A percentile compares a stretch with the other conserved stretches of the same genome.
Evolutionary conservation across 148 eudicot genomes (phyloP).

Genomic region (Camellia sinensis): DNA sequence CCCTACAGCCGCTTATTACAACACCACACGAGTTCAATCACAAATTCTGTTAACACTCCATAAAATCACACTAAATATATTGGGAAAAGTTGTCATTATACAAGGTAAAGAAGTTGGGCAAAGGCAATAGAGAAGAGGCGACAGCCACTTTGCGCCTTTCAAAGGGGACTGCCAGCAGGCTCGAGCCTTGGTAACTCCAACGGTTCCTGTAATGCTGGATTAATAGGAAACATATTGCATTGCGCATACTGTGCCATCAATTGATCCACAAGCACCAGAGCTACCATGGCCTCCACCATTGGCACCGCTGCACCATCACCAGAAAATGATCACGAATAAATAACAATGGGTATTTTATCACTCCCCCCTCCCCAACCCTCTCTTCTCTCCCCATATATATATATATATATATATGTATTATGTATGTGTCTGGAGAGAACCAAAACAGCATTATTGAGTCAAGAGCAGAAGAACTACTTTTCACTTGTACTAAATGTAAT

Average conservation of each 20-base stretch:
- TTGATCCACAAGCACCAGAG: slow-evolving; percentile 88
- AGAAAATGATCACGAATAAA: slow-evolving; percentile 9
- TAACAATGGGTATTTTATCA: too few relatives aligned
- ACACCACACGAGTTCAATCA: too few relatives aligned
- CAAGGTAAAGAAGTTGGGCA: neutral
- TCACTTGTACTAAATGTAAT: neutral
- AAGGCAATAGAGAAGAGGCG: neutral
- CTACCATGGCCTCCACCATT: slow-evolving; percentile 96
- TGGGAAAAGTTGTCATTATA: neutral
- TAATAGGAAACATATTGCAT: slow-evolving; percentile 64
- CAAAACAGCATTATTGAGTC: too few relatives aligned
- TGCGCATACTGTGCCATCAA: slow-evolving; percentile 85
- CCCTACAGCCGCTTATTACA: too few relatives aligned
- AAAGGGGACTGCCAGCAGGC: slow-evolving; percentile 17
- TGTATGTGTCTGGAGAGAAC: too few relatives aligned
- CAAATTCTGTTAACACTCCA: too few relatives aligned
- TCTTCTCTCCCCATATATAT: neutral
- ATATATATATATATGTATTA: too few relatives aligned
- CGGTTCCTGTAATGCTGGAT: slow-evolving; percentile 64
- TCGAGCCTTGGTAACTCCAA: slow-evolving; percentile 31
- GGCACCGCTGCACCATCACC: slow-evolving; percentile 76
- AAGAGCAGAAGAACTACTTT: neutral
- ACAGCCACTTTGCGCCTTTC: neutral
- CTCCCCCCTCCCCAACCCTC: neutral
- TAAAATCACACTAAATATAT: too few relatives aligned